These are phyloP conservation scores for Kodamaea derodonti DNA, from an alignment of 1,139 yeast species.

Conservation along the genomic window DNA sequence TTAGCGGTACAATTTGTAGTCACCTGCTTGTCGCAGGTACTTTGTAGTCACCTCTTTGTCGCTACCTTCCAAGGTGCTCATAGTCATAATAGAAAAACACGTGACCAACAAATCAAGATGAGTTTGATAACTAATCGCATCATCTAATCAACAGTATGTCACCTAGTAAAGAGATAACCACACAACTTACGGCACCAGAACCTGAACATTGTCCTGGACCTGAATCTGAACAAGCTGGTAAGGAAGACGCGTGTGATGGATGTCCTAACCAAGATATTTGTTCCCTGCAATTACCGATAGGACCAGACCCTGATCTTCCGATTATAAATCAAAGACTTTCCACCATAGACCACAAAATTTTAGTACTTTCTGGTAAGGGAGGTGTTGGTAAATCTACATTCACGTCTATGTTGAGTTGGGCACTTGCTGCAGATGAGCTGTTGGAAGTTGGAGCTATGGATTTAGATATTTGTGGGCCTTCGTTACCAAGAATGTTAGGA, in stretches of 20 bases:
- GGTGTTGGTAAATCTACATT: constrained; percentile 98
- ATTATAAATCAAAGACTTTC: constrained; percentile 65
- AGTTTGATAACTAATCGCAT: background rate
- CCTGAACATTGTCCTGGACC: constrained; percentile 99
- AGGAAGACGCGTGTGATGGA: constrained; percentile 89
- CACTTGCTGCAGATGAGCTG: constrained; percentile 83
- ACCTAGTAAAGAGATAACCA: constrained; percentile 2
- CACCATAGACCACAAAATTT: constrained; percentile 72
- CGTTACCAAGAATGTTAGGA: constrained; percentile 92
- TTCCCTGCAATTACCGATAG: constrained; percentile 76
- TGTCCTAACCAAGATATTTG: constrained; percentile 94
- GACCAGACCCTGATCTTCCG: constrained; percentile 94
- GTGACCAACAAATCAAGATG: background rate
- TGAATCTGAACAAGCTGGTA: constrained; percentile 89
- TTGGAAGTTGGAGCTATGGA: constrained; percentile 95
- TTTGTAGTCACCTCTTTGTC: no score
- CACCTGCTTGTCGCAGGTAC: no score
- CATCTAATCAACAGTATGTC: constrained; percentile 2
- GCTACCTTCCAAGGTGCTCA: no score
- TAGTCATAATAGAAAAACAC: no score
- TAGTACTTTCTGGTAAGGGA: constrained; percentile 93
- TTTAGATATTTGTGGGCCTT: constrained; percentile 96
- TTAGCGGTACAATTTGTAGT: no score
- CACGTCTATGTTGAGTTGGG: constrained; percentile 94
- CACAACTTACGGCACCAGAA: constrained; percentile 50